These are phyloP conservation scores for Pyrenochaeta sp. DNA, from an alignment of 2,329 filamentous ascomycete genomes.

Conservation along the genomic window DNA sequence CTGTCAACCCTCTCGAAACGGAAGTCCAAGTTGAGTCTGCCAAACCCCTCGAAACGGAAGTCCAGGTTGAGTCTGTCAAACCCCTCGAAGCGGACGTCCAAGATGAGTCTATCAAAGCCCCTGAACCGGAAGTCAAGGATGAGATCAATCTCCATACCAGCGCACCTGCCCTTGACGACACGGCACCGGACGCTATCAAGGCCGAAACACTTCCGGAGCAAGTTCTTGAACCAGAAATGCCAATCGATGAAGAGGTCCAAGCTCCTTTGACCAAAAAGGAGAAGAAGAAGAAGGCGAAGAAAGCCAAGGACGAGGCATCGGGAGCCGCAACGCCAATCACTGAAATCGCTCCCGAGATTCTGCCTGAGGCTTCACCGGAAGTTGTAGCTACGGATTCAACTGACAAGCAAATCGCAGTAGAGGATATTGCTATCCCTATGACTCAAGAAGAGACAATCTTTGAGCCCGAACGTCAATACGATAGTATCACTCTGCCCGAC, in stretches of 20 bases:
- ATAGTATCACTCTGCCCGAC: conserved; percentile 5
- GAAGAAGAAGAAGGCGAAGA: conserved; percentile 42
- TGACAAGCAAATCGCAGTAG: not conserved
- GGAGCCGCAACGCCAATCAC: conserved; percentile 16
- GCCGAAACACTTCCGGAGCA: conserved; percentile 2
- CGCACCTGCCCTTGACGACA: conserved; percentile 2
- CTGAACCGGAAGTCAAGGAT: not conserved
- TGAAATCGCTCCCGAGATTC: conserved; percentile 9
- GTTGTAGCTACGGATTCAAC: not conserved
- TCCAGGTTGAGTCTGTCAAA: not conserved
- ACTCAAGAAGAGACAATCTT: conserved; percentile 7
- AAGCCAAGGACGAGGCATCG: conserved; percentile 28
- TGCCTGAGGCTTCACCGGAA: conserved; percentile 4
- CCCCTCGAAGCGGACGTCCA: conserved; percentile 1
- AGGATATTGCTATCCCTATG: not conserved
- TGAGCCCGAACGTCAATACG: conserved; percentile 1
- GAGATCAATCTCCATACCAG: not conserved
- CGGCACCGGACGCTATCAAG: not conserved
- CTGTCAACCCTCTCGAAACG: too few relatives aligned
- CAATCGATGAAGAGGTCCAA: conserved; percentile 5
- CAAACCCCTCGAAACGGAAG: not conserved
- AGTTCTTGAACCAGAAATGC: conserved; percentile 1
- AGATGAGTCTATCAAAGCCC: conserved; percentile 1
- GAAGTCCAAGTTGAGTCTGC: conserved; percentile 7
- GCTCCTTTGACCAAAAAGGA: conserved; percentile 29